A percentile compares a stretch with the other conserved stretches of the same genome.
phyloP scores from a whole-genome alignment of 2,329 filamentous ascomycete species.

The Raffaelea deltoideospora region DNA sequence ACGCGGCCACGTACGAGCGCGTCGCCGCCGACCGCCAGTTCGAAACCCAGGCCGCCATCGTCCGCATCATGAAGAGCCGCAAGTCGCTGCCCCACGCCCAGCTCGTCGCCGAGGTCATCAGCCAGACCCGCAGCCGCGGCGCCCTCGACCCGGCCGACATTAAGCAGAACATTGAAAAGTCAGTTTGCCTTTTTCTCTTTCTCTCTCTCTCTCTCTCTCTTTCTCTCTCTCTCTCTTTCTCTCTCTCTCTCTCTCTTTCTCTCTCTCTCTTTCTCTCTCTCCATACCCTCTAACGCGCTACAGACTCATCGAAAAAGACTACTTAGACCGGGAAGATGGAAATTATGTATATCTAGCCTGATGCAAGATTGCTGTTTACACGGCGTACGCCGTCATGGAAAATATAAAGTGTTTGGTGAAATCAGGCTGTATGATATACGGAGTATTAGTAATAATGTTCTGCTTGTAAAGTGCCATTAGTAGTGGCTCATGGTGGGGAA shows the following conservation, averaged over 20 bases:
- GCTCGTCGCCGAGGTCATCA: slow-evolving; percentile 82
- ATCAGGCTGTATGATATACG: background rate
- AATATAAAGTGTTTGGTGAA: background rate
- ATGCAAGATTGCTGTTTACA: no score
- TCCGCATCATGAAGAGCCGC: slow-evolving; percentile 89
- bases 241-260: background rate
- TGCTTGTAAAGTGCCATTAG: background rate
- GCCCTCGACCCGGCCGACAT: slow-evolving; percentile 77
- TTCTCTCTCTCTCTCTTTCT: background rate
- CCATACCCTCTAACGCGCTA: background rate
- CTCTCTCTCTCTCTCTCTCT: background rate
- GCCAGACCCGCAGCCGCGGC: slow-evolving; percentile 72
- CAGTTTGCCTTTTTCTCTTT: slow-evolving; percentile 20
- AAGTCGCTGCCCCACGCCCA: slow-evolving; percentile 80
- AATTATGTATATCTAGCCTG: slow-evolving; percentile 57
- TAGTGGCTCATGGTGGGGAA: background rate
- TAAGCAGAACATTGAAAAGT: slow-evolving; percentile 95
- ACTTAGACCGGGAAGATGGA: slow-evolving; percentile 66
- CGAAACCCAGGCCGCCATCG: slow-evolving; percentile 93
- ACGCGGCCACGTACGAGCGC: slow-evolving; percentile 81
- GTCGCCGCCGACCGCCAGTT: slow-evolving; percentile 83
- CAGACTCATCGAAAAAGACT: slow-evolving; percentile 85
- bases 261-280: background rate
- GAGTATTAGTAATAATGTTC: background rate
- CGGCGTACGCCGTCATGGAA: background rate